Evolutionary conservation across 805 yeast genomes (phyloP).

Genomic region (Monosporozyma aquatica): DNA sequence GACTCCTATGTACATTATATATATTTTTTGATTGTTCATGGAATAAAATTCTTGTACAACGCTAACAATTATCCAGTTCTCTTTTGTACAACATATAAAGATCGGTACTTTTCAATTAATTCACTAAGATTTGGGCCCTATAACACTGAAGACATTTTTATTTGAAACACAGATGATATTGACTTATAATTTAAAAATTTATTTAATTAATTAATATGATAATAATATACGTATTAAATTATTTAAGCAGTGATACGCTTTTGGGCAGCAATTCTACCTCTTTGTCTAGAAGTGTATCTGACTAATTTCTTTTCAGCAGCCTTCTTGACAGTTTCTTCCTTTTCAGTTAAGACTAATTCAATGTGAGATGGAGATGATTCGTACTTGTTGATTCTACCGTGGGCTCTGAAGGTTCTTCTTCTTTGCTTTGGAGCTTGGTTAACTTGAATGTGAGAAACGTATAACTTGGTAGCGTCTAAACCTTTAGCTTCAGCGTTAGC

Average conservation of each 20-base stretch:
- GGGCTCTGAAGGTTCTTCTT: constrained; percentile 99
- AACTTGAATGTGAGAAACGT: constrained; percentile 97
- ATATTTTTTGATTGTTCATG: too few species aligned
- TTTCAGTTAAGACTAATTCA: constrained; percentile 93
- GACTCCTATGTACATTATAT: too few species aligned
- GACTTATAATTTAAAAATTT: constrained; percentile 3
- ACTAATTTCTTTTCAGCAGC: constrained; percentile 61
- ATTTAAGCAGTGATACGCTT: constrained; percentile 69
- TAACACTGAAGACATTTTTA: background rate
- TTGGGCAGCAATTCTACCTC: constrained; percentile 83
- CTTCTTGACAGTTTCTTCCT: constrained; percentile 87
- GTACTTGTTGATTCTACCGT: constrained; percentile 99
- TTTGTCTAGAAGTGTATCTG: constrained; percentile 84
- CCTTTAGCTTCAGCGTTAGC: constrained; percentile 99
- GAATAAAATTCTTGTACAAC: too few species aligned
- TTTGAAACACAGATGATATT: constrained; percentile 2
- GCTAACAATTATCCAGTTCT: too few species aligned
- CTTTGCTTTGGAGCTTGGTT: constrained; percentile 99
- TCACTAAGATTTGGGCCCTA: too few species aligned
- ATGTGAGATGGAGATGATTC: constrained; percentile 98
- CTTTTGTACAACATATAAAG: too few species aligned
- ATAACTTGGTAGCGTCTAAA: constrained; percentile 88
- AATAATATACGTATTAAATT: constrained; percentile 3
- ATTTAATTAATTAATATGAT: constrained; percentile 4
- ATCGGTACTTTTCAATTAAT: too few species aligned